phyloP scores from a whole-genome alignment of 768 basidiomycete genomes.

The Mycena haematopus region DNA sequence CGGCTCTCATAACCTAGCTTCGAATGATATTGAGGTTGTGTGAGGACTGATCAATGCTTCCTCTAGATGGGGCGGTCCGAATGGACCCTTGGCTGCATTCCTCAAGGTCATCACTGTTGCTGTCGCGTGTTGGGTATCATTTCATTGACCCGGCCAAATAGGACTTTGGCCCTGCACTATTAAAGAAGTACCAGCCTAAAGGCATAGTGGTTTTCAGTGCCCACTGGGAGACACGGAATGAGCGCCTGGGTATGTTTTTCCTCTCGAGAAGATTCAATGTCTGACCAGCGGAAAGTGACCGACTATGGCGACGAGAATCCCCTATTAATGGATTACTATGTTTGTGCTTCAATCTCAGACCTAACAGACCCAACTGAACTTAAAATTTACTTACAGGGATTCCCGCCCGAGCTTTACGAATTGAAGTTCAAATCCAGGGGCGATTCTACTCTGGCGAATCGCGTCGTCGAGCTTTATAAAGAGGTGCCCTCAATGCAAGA shows the following conservation, averaged over 20 bases:
- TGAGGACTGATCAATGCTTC: neutral
- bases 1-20: too few species aligned
- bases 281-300: conserved; percentile 53
- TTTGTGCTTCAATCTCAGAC: neutral
- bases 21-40: too few species aligned
- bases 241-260: too few species aligned
- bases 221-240: too few species aligned
- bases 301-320: conserved; percentile 83
- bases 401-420: conserved; percentile 62
- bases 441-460: conserved; percentile 59
- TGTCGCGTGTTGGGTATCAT: too few species aligned
- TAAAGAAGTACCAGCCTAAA: conserved; percentile 76
- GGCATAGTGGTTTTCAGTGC: conserved; percentile 59
- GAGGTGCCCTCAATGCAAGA: conserved; percentile 50
- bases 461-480: conserved; percentile 65
- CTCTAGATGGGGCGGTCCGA: conserved; percentile 44
- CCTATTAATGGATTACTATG: conserved; percentile 70
- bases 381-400: conserved; percentile 58
- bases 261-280: too few species aligned
- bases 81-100: conserved; percentile 63
- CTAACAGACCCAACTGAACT: too few species aligned
- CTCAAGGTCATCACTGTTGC: conserved; percentile 59
- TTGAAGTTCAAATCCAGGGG: conserved; percentile 74
- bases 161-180: conserved; percentile 66
- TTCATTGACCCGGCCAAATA: neutral